Evolutionary conservation across 2,329 filamentous ascomycete genomes (phyloP), one percentile per base, ranked within the genome.

Genomic region (Dactylellina sp.): DNA sequence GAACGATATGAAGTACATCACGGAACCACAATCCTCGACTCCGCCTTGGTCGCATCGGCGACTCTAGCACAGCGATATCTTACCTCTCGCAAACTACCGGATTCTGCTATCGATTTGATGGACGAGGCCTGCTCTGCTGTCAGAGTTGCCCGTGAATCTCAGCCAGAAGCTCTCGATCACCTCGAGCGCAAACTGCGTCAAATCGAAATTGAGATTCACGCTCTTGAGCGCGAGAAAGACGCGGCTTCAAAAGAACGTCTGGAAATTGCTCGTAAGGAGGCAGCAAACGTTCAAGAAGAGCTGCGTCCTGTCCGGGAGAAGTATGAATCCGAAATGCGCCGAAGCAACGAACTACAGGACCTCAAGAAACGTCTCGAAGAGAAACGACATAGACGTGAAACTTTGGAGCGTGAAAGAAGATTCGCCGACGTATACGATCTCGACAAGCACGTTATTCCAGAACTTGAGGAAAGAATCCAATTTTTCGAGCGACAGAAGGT

Each of bases 1-100:
- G 94, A 98, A 81, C 92, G 93, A 81, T 99, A 98, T 83, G 95
- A 99, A 83, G 92, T 96, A 55, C 95, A 99, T 82, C 95, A 99
- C 81, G 93, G 94, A 85, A 95, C 99, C 79, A 98, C 89, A 77
- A 99, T 99, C 77, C 89, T 94, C 46, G 95, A 99, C 80, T 92
- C 89, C 79, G 95, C 95, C 76, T 91, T 99, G 75, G 94, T 99
- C 14, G 87, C 93, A 55, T 88, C 95, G 3, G 92, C 95, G n/a
- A 96, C 89, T 64, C 87, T 99, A 59, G 95, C 95, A 12, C 91
- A 94, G 52, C 90, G 95, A 65, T 99, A 99, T 79, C 89, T 99
- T 61, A 99, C 95, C 0, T 89, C 90, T 55, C 88, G 95, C 77
- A 89, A 95, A 80, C 87, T 99, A 76, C 95, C 95, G 1, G 95